phyloP scores from a whole-genome alignment of 371 early-diverging fungal species.

The Lichtheimia ramosa region DNA sequence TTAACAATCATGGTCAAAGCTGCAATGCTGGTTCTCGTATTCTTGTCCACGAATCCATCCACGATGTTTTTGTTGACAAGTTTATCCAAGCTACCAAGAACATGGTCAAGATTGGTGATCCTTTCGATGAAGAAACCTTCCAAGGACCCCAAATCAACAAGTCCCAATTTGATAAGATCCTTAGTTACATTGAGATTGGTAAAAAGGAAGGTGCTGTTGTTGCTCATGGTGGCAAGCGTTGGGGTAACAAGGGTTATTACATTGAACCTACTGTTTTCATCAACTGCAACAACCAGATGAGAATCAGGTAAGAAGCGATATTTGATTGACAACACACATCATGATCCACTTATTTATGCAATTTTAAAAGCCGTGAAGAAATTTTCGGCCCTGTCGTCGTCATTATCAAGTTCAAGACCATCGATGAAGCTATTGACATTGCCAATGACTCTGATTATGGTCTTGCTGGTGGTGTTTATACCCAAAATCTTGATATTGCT shows the following conservation, averaged over 20 bases:
- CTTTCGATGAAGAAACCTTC: constrained; percentile 54
- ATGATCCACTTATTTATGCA: too few relatives aligned
- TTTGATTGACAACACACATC: too few relatives aligned
- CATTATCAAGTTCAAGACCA: constrained; percentile 70
- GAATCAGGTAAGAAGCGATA: constrained; percentile 41
- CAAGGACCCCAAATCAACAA: constrained; percentile 80
- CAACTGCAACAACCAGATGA: constrained; percentile 64
- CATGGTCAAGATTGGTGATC: constrained; percentile 61
- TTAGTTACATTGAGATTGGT: constrained; percentile 62
- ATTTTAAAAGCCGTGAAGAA: constrained; percentile 84
- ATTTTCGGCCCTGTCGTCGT: constrained; percentile 92
- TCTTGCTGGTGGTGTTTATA: constrained; percentile 86
- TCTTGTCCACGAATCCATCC: constrained; percentile 79
- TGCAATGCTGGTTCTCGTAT: constrained; percentile 89
- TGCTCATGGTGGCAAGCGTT: constrained; percentile 70
- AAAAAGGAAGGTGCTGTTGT: constrained; percentile 60
- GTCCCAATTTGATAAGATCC: constrained; percentile 73
- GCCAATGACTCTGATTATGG: constrained; percentile 84
- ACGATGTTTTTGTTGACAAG: constrained; percentile 65
- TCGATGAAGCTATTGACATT: constrained; percentile 75
- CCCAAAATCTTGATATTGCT: constrained; percentile 65
- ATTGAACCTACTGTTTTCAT: constrained; percentile 79
- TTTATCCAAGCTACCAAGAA: constrained; percentile 64
- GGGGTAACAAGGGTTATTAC: constrained; percentile 72
- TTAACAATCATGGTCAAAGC: constrained; percentile 83